Evolutionary conservation across 768 basidiomycete genomes (phyloP).

Genomic region (Cystofilobasidium capitatum): DNA sequence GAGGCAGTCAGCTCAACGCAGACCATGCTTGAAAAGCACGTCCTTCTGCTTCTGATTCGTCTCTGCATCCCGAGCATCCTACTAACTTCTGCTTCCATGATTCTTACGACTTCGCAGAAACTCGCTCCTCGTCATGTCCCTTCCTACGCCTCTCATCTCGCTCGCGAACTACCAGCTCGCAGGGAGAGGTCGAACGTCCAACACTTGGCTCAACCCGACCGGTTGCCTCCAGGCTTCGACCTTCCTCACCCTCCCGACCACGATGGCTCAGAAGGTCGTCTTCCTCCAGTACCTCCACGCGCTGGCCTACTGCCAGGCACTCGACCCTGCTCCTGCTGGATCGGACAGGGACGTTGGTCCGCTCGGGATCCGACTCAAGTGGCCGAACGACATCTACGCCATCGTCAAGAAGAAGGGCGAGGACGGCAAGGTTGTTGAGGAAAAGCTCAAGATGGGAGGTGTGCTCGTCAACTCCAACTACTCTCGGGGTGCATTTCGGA

Average conservation of each 20-base stretch:
- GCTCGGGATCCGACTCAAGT: constrained; percentile 66
- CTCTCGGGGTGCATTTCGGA: constrained; percentile 56
- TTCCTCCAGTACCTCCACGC: constrained; percentile 90
- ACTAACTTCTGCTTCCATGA: background rate
- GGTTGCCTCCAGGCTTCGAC: constrained; percentile 82
- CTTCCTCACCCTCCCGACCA: constrained; percentile 51
- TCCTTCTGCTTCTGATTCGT: constrained; percentile 20
- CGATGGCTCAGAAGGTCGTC: constrained; percentile 62
- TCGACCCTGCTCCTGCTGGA: constrained; percentile 49
- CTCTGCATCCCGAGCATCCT: background rate
- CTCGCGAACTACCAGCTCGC: constrained; percentile 78
- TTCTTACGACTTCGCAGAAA: constrained; percentile 50
- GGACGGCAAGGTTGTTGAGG: constrained; percentile 45
- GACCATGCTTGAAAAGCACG: constrained; percentile 84
- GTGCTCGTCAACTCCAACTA: constrained; percentile 84
- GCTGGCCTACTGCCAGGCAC: constrained; percentile 79
- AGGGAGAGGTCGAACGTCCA: constrained; percentile 78
- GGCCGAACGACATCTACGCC: constrained; percentile 95
- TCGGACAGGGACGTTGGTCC: constrained; percentile 46
- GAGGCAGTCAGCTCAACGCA: constrained; percentile 91
- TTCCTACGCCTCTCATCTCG: constrained; percentile 70
- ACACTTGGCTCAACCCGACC: constrained; percentile 82
- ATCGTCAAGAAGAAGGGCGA: constrained; percentile 42
- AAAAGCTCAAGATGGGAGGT: constrained; percentile 66
- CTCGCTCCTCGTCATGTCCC: constrained; percentile 53